Evolutionary conservation across 140 eudicot species (phyloP).

Genomic region (Flaveria floridana): DNA sequence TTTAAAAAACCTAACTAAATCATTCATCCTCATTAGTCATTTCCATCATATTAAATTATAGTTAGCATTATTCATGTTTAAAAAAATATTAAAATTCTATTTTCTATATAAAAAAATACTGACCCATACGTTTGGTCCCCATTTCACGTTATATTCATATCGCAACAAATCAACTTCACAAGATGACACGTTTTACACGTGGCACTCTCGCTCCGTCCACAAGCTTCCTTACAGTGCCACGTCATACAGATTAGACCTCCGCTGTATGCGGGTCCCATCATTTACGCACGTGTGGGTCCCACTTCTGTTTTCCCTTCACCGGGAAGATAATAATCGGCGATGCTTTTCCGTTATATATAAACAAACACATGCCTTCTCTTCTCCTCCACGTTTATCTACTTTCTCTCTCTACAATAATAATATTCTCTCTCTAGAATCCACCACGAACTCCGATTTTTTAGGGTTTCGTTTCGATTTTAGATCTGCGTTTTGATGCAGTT

Average conservation of each 20-base stretch:
- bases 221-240: slow-evolving; percentile 28
- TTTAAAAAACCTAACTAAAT: too few relatives aligned
- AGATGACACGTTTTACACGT: slow-evolving; percentile 30
- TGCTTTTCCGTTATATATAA: slow-evolving; percentile 4
- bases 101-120: not conserved
- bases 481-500: slow-evolving; percentile 37
- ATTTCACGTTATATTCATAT: slow-evolving; percentile 16
- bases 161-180: slow-evolving; percentile 2
- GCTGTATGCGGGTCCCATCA: not conserved
- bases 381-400: slow-evolving; percentile 17
- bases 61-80: too few relatives aligned
- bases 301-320: slow-evolving; percentile 16
- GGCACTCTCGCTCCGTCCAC: slow-evolving; percentile 23
- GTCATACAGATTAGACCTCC: slow-evolving; percentile 29
- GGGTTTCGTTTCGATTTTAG: slow-evolving; percentile 27
- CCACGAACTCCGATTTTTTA: slow-evolving; percentile 16
- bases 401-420: slow-evolving; percentile 24
- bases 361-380: slow-evolving; percentile 15
- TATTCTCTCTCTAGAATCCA: slow-evolving; percentile 29
- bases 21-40: too few relatives aligned
- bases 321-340: slow-evolving; percentile 34
- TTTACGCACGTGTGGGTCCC: slow-evolving; percentile 24
- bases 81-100: too few relatives aligned
- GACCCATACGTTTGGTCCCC: not conserved
- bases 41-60: too few relatives aligned